phyloP scores from a whole-genome alignment of 2,329 filamentous ascomycete genomes.

The Aspergillus felis region DNA sequence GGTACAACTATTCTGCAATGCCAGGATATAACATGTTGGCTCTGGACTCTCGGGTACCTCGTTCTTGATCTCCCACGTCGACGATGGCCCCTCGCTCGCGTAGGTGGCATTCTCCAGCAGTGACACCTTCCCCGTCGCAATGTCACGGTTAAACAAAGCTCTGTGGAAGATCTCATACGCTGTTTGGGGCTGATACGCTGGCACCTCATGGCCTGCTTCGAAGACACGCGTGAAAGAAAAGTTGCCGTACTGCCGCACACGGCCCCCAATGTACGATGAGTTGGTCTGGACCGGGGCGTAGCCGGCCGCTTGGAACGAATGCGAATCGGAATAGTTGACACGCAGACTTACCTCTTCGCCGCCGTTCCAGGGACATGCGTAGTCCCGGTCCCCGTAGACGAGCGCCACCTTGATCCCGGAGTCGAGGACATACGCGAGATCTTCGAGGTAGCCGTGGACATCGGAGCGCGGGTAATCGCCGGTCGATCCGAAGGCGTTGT shows the following conservation, averaged over 20 bases:
- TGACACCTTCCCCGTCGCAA: conserved; percentile 51
- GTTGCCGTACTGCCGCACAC: conserved; percentile 46
- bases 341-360: conserved; percentile 51
- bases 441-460: conserved; percentile 35
- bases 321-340: conserved; percentile 43
- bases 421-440: conserved; percentile 50
- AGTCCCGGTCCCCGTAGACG: conserved; percentile 58
- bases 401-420: conserved; percentile 55
- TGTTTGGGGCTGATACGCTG: conserved; percentile 54
- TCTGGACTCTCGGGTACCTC: conserved; percentile 37
- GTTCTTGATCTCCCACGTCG: conserved; percentile 45
- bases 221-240: conserved; percentile 49
- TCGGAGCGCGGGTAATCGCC: conserved; percentile 49
- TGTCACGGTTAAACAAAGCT: conserved; percentile 48
- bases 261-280: conserved; percentile 42
- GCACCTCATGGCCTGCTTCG: conserved; percentile 48
- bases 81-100: conserved; percentile 36
- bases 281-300: conserved; percentile 46
- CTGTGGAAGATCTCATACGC: conserved; percentile 54
- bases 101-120: conserved; percentile 35
- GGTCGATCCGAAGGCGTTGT: conserved; percentile 43
- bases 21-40: conserved; percentile 45
- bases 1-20: conserved; percentile 39
- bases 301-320: conserved; percentile 47
- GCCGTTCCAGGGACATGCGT: conserved; percentile 55